Evolutionary conservation across 768 basidiomycete species (phyloP), one percentile per base, ranked within the genome.

Genomic region (Russula brevipes): DNA sequence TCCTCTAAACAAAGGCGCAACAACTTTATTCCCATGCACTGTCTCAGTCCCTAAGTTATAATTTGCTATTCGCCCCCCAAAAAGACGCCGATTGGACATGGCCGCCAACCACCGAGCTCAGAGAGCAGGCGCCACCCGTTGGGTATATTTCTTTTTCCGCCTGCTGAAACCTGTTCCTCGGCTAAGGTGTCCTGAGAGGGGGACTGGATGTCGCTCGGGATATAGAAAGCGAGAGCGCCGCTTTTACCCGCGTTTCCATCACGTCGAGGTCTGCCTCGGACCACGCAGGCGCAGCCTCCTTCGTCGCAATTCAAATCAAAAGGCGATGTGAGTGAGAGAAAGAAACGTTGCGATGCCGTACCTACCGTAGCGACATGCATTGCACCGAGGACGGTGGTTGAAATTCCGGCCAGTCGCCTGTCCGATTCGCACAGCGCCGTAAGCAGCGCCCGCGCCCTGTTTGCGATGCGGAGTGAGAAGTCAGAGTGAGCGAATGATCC

Each of bases 71-170:
- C 33, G 67, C 69, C 65, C 51, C 49, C 38, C 11, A 72, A 67
- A 63, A 76, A 81, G 54, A 88, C 77, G 9, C 89, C 89, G 50
- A 91, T 85, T 5, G 89, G 88, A 69, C 82, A 85, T 2, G 85
- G 79, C 65, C 75, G 78, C 89, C 89, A 90, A 42, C 73, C 72
- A 16, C 74, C 74, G 17, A 66, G 73, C 24, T 71, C 71, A 35
- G 78, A 74, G 12, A 85, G 73, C 46, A 77, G 59, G 54, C 76
- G 76, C 88, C 89, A 91, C 24, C 87, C 89, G 8, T 68, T 63
- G 1, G 74, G 71, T 7, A 76, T 52, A 30, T 59, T 55, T 3
- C 39, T 38, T 5, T 30, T 33, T 35, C 35, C 39, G 30, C n/a
- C 9, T 6, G 14, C 2, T 4, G 5, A 8, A n/a, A 2, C 44